Evolutionary conservation across 2,329 filamentous ascomycete species (phyloP), one percentile per base, ranked within the genome.

Genomic region (Venturia carpophila): DNA sequence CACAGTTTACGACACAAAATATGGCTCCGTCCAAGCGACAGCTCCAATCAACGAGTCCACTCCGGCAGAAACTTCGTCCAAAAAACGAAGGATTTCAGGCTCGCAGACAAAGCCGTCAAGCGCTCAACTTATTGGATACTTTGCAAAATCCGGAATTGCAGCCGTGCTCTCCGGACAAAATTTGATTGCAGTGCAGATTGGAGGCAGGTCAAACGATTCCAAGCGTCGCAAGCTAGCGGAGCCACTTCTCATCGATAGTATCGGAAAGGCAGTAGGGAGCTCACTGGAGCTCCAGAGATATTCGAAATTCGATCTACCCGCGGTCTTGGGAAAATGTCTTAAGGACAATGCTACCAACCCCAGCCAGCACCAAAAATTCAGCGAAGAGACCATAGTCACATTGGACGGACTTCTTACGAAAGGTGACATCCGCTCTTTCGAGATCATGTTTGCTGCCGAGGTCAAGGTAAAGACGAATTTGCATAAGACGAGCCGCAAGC

Each of bases 171-270:
- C 82, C n/a, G 84, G 84, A 41, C 82, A 83, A 55, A 81, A 84
- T 56, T 77, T 93, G 41, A 78, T 91, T 19, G 88, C 85, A 0
- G 80, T 92, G 63, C 88, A 91, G 64, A 70, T 80, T 19, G 72
- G 71, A 47, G 66, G 71, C 17, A 71, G 70, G 9, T 66, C 70
- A 6, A 69, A 71, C 7, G 67, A 71, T 11, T 71, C 73, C 7
- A 79, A 78, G 67, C 72, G 75, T 34, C 68, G 69, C n/a, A 76
- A 72, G 68, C 15, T 47, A 19, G 69, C 70, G 4, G 74, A 73
- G 63, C 87, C 87, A 10, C 78, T 90, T 9, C 77, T 92, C 34
- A 87, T 90, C 42, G 88, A 92, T 71, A 88, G 89, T 0, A 84
- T 92, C 64, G 87, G 88, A 1, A 87, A 87, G 67, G 88, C 87